Base-by-base conservation (phyloP, 2,329 filamentous ascomycete species). In the Tolypocladium tundrense region DNA sequence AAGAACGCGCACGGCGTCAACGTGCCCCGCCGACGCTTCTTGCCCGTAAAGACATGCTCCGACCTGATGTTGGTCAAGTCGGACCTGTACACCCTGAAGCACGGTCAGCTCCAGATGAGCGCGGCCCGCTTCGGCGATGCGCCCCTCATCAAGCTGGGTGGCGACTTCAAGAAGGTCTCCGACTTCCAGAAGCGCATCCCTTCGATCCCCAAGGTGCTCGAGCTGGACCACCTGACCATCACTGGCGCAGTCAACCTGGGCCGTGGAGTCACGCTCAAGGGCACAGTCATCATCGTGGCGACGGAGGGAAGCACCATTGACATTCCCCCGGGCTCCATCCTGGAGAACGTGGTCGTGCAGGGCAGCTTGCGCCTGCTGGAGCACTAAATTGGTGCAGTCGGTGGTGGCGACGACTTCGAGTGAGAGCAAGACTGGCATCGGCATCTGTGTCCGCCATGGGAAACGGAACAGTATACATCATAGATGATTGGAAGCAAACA, bases 21-120 rank as follows among this genome's bases (percentile, higher is more conserved):
- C 75, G 94, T 99, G 57, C 94, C 94, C 63, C 90, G 94, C 74
- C 87, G 91, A 69, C 92, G 94, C 67, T 99, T 99, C 90, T 84
- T 99, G 81, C 94, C 94, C 61, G 94, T 99, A 81, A 99, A 99
- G 90, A 99, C 94, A 27, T 99, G 93, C 85, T 99, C 94, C 57
- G 94, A 99, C 73, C 83, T 99, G 64, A 95, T 99, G 91, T 88
- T 99, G 61, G 94, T 99, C 84, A 99, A 99, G 85, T 97, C 94
- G 33, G 94, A 99, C 72, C 85, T 99, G 61, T 99, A 99, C 86
- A 96, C 91, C 11, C 86, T 99, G 67, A 94, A 97, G 86, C 94
- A 99, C 79, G 94, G 94, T 66, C 93, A 97, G 81, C 86, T 99
- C 64, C 85, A 97, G 72, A 96, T 99, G 79, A 96, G 96, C 83